Conservation (phyloP, 441 rosid genomes). For the Populus trichocarpa region DNA sequence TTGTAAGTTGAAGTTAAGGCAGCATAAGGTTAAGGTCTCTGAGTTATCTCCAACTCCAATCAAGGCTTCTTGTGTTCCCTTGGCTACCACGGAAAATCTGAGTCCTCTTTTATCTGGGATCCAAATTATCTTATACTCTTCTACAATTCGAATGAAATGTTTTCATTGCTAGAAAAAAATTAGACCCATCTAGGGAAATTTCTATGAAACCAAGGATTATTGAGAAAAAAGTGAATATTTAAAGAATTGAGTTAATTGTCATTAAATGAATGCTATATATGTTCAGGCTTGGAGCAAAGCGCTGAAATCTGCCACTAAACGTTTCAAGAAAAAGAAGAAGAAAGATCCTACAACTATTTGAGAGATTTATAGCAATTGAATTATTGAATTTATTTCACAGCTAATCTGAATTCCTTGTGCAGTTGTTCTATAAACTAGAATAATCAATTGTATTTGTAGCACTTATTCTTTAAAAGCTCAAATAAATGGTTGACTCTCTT, state of each 20-base stretch:
- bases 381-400: neutral
- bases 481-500: no score
- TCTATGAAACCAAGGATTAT: no score
- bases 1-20: conserved; percentile 22
- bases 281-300: conserved; percentile 63
- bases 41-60: conserved; percentile 38
- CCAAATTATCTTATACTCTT: neutral
- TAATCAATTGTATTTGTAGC: no score
- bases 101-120: no score
- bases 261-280: neutral
- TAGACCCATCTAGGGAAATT: no score
- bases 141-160: neutral
- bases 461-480: no score
- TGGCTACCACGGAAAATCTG: conserved; percentile 41
- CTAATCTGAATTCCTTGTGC: neutral
- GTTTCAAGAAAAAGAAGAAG: conserved; percentile 60
- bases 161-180: neutral
- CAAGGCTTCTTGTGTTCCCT: conserved; percentile 36
- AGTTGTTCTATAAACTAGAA: neutral
- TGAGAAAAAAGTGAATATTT: no score
- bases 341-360: conserved; percentile 33
- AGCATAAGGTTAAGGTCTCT: conserved; percentile 18
- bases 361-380: neutral
- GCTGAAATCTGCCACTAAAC: conserved; percentile 67
- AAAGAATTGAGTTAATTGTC: neutral